Conservation (phyloP, 169 alveolate species). For the Plasmodium vivax region DNA sequence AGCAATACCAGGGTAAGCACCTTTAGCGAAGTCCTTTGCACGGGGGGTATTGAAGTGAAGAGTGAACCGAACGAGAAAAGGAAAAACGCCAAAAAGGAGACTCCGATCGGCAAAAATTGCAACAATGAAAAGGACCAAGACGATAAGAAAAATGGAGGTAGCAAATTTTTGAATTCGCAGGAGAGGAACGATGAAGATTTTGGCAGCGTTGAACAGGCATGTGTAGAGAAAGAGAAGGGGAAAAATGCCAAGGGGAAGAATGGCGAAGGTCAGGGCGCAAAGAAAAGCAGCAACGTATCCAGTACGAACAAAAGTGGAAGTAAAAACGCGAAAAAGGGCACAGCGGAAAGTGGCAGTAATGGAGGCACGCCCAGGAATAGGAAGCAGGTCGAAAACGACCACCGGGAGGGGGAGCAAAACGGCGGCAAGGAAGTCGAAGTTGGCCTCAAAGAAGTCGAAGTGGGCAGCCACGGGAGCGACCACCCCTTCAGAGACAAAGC, state of each 20-base stretch:
- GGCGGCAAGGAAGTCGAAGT: not conserved
- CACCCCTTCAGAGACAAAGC: not conserved
- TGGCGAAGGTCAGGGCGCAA: slow-evolving; percentile 10
- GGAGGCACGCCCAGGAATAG: not conserved
- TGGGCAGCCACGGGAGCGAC: not conserved
- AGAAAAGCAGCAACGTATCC: not conserved
- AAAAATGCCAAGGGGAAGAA: slow-evolving; percentile 31
- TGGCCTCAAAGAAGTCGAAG: not conserved
- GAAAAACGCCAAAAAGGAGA: slow-evolving; percentile 47
- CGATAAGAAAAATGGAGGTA: slow-evolving; percentile 34
- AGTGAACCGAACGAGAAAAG: slow-evolving; percentile 32
- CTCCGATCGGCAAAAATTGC: not conserved
- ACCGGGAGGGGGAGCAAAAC: not conserved
- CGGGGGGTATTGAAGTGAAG: not conserved
- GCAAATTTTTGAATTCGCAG: not conserved
- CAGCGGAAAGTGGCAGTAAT: not conserved
- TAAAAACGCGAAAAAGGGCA: not conserved
- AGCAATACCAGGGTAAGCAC: not conserved
- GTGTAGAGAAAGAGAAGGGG: slow-evolving; percentile 26
- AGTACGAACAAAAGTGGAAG: not conserved
- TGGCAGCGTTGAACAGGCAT: not conserved
- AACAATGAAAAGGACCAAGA: slow-evolving; percentile 37
- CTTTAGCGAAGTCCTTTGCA: not conserved
- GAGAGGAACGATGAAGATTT: not conserved
- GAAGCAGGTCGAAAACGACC: not conserved